Percentiles rank a stretch among this genome's conserved stretches.
These are phyloP conservation scores for Magnaporthales sp. DNA, from an alignment of 2,329 filamentous ascomycete genomes.

Conservation along the genomic window DNA sequence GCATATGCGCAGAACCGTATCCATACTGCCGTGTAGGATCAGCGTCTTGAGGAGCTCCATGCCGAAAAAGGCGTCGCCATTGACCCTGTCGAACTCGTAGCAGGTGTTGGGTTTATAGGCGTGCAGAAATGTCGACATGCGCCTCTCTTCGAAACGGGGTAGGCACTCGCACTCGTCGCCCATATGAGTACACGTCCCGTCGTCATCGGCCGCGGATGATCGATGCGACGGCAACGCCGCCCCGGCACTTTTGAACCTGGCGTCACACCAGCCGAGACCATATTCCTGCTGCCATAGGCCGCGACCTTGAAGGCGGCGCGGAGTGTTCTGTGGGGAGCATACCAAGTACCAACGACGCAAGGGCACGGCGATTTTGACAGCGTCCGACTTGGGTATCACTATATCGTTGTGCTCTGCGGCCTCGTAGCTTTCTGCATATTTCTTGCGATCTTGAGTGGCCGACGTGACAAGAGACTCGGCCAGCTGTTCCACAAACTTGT, in stretches of 20 bases:
- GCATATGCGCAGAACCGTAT: neutral
- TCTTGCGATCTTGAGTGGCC: neutral
- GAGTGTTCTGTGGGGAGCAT: neutral
- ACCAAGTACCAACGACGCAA: neutral
- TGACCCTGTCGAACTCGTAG: neutral
- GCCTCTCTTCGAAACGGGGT: neutral
- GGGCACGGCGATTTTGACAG: neutral
- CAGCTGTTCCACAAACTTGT: neutral
- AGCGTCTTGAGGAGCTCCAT: neutral
- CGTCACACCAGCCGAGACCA: neutral
- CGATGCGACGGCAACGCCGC: neutral
- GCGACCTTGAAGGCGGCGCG: neutral
- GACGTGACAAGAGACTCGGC: neutral
- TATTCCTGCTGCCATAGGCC: neutral
- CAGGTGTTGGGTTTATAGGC: neutral
- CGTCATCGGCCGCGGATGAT: neutral
- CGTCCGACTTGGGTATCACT: neutral
- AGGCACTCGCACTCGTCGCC: neutral
- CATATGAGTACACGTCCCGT: neutral
- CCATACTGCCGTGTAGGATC: neutral
- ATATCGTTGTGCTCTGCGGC: neutral
- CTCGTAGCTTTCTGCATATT: neutral
- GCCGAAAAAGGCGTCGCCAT: neutral
- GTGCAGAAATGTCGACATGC: neutral
- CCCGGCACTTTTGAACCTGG: neutral